Base-by-base conservation (phyloP, 2,329 filamentous ascomycete species). In the Sarocladium kiliense region DNA sequence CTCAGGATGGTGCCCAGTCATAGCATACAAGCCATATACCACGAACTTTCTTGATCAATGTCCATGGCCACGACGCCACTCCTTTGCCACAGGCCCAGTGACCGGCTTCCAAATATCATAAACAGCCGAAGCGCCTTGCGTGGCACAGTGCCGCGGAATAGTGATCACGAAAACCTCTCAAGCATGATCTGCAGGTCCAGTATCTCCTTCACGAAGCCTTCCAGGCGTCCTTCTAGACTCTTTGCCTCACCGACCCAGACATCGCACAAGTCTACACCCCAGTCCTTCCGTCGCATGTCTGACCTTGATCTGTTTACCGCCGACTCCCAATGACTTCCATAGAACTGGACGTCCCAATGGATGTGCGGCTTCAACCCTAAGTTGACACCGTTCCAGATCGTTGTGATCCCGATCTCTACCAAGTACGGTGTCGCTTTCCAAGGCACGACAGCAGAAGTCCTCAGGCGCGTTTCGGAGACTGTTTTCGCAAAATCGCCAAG, bases 311-410 rank as follows among this genome's bases (percentile, higher is more conserved):
- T 58, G 47, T 71, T 71, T 32, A 71, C 61, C 36, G 61, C 65
- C 49, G 68, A 69, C n/a, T 71, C 69, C 71, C 71, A 74, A 45
- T 71, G 64, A 44, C 58, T 57, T 14, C 65, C 69, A 57, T 66
- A 68, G 16, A 72, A 51, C 32, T 70, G 65, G 19, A 72, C 55
- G 1, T 63, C 63, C 65, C 66, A 71, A 41, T 60, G 66, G 9
- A 60, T 55, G 10, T 65, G 58, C 10, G 68, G 60, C 4, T 56
- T 3, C 5, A 18, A 21, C n/a, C 53, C 16, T 7, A 60, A 55
- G 16, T 57, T 45, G 45, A 60, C 14, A 32, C 61, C 63, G 25
- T 61, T 57, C 65, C 69, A 70, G 3, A 56, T 54, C 53, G 66
- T 63, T 4, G 64, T 66, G 23, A 67, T 50, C 23, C 61, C 65